Percentiles rank a stretch among this genome's conserved stretches.
phyloP scores from a whole-genome alignment of 2,329 filamentous ascomycete genomes.

The Calonectria honghensis region DNA sequence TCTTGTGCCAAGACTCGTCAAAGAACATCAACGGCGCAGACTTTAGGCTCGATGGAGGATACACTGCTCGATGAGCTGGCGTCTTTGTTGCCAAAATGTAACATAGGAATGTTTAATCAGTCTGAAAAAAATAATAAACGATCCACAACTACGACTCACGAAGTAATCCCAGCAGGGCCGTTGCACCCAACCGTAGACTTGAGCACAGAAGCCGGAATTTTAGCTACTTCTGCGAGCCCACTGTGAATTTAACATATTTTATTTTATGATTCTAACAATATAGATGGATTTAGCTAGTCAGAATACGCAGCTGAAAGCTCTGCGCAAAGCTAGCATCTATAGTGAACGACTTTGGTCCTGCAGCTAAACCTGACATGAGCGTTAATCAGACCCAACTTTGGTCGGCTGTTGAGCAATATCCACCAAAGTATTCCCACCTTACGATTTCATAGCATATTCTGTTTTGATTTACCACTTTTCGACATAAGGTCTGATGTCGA shows the following conservation, averaged over 20 bases:
- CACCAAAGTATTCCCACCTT: no score
- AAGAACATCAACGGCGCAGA: slow-evolving; percentile 32
- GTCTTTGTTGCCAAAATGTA: background rate
- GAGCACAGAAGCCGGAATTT: no score
- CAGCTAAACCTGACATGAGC: background rate
- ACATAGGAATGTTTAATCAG: background rate
- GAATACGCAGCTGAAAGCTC: background rate
- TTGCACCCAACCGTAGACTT: no score
- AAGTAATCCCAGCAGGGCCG: no score
- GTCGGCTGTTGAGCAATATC: background rate
- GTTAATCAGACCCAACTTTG: background rate
- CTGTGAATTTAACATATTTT: background rate
- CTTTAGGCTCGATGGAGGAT: slow-evolving; percentile 31
- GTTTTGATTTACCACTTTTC: slow-evolving; percentile 85
- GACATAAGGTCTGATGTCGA: slow-evolving; percentile 86
- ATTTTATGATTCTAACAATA: background rate
- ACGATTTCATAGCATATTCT: background rate
- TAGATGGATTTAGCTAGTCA: background rate
- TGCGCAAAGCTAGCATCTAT: background rate
- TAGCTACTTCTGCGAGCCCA: background rate
- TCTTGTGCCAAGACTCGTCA: slow-evolving; percentile 30
- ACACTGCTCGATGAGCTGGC: slow-evolving; percentile 28
- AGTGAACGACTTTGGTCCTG: background rate
- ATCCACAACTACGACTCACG: no score
- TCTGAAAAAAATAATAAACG: background rate